Base-by-base conservation (phyloP, 345 rosid species). In the Trapa incisa region DNA sequence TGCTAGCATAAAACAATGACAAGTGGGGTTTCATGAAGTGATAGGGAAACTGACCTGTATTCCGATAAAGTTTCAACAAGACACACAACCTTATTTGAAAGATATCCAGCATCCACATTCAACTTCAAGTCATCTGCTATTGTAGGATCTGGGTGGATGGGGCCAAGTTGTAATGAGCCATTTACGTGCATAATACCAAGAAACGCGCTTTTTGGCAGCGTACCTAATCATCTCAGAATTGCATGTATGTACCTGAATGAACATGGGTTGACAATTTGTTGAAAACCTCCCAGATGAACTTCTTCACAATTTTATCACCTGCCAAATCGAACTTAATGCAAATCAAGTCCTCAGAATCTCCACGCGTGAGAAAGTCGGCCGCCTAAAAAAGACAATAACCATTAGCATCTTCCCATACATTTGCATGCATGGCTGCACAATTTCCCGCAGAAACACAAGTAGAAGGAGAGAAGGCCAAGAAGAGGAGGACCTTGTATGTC, bases 11-110 rank as follows among this genome's bases (percentile, higher is more conserved):
- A 47, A 22, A 62, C n/a, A 33, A 2, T 0, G 32, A 52, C 16
- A 45, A 47, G 29, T 22, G 29, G 29, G 41, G 33, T 67, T 29
- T 32, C 14, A 35, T 58, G 29, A 22, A 22, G 10, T 58, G 16
- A 11, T 58, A 62, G 73, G 73, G 43, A 15, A 91, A 97, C 95
- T 91, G 77, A 91, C 99, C 95, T 91, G 78, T 88, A 91, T 57
- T 78, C 91, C 29, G 81, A 85, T 67, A 94, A 92, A 52, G 85
- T 76, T 56, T 84, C 85, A 45, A 86, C 5, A n/a, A 91, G 99
- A 79, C 88, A 82, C 67, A 72, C 56, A 68, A 79, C 70, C 75
- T 87, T 91, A 32, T 72, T 16, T 6, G 88, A 76, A 54, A 94
- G 61, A 48, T 82, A 79, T 38, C 96, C 95, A 29, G 74, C 74